Base-by-base conservation (phyloP, 108 stramenopile genomes). In the Cyclotella baltica region DNA sequence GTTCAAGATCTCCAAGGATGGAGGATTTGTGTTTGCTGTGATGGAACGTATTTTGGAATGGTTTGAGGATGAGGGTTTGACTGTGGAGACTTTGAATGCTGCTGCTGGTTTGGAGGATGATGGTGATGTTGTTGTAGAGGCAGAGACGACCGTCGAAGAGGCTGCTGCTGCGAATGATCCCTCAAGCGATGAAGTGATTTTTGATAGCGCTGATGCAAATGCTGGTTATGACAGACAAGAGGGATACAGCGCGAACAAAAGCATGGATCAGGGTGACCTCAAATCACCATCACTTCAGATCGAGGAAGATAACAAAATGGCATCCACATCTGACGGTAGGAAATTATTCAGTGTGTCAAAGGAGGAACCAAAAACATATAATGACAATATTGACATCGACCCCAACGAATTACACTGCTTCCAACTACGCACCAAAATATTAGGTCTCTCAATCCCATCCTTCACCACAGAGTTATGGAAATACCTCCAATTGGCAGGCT, bases 401-500 rank as follows among this genome's bases (percentile, higher is more conserved):
- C 33, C 59, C 25, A 61, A 74, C 31, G 80, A 64, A 31, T 37
- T 81, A 43, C 51, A 50, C 59, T 69, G 73, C 31, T 81, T 70
- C 22, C 80, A 81, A 62, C 40, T 81, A 19, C 68, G 73, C 43
- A 81, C 80, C 16, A 81, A 66, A 59, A 62, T 81, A 15, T 62
- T 81, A 28, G 80, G 69, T 47, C 62, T 81, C 58, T 68, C 57
- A 19, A 47, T 68, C 10, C 80, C 80, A 20, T 48, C 73, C 18
- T 81, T 81, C 50, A 53, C 53, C 23, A 50, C 53, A 18, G 56
- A 73, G 30, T 34, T 81, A 33, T 81, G 80, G 80, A 81, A 69
- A 62, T 81, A 81, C 56, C 51, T 81, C 19, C 80, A 75, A 63
- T 23, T 52, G 40, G 80, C 80, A 30, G 80, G 80, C 29, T 81